These are phyloP conservation scores for Leccinum fallax DNA, from an alignment of 1,284 basidiomycete genomes.

Conservation along the genomic window DNA sequence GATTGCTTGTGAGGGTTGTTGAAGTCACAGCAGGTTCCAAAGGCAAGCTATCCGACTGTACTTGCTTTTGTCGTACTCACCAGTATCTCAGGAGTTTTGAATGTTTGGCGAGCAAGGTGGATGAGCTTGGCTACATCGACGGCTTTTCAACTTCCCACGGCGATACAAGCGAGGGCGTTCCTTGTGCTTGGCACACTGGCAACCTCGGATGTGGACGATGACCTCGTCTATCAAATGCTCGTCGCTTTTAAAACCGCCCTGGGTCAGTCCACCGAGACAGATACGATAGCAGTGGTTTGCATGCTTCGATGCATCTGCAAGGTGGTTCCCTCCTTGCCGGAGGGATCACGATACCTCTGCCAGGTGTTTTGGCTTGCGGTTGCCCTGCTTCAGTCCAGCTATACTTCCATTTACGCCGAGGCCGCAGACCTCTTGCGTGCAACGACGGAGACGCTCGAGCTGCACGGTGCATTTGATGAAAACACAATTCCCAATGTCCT, in stretches of 20 bases:
- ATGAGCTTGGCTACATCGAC: constrained; percentile 91
- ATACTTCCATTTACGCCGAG: constrained; percentile 74
- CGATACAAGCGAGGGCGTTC: constrained; percentile 89
- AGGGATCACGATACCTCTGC: constrained; percentile 71
- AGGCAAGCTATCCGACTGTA: constrained; percentile 46
- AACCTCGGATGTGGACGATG: constrained; percentile 82
- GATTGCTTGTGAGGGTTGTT: constrained; percentile 67
- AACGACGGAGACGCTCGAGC: constrained; percentile 68
- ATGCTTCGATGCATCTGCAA: constrained; percentile 86
- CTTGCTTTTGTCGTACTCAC: constrained; percentile 5
- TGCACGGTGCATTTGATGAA: constrained; percentile 57
- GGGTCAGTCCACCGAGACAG: constrained; percentile 63
- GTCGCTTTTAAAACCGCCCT: constrained; percentile 77
- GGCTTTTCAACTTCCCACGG: constrained; percentile 91
- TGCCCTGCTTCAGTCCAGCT: constrained; percentile 76
- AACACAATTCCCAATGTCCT: constrained; percentile 60
- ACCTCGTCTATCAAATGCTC: constrained; percentile 87
- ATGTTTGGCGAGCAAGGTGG: constrained; percentile 93
- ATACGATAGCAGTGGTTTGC: constrained; percentile 76
- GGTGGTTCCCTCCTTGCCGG: constrained; percentile 69
- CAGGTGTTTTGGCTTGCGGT: constrained; percentile 87
- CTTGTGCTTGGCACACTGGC: constrained; percentile 82
- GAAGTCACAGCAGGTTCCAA: constrained; percentile 65
- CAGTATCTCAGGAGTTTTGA: constrained; percentile 67
- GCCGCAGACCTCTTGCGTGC: constrained; percentile 66